Percentiles rank a stretch among this genome's conserved stretches.
Conservation (phyloP, 2,329 filamentous ascomycete species). For the Fusarium sp. region DNA sequence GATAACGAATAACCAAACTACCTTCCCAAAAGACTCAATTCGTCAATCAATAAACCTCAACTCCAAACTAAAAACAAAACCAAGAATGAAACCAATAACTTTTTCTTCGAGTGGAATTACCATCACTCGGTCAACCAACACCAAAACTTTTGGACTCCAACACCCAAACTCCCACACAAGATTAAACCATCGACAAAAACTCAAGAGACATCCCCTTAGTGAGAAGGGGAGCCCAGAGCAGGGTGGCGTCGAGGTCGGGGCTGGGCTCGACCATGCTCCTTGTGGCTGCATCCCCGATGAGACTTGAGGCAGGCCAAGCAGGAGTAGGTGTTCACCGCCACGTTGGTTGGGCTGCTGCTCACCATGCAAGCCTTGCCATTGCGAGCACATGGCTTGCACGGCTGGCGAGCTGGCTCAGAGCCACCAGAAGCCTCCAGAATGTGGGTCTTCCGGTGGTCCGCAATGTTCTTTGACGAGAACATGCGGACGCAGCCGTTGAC, state of each 20-base stretch:
- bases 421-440: background rate
- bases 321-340: background rate
- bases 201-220: background rate
- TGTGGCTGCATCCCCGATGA: background rate
- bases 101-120: background rate
- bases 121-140: background rate
- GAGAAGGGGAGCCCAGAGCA: background rate
- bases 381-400: background rate
- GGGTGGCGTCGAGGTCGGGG: background rate
- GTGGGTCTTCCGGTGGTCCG: background rate
- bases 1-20: background rate
- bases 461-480: background rate
- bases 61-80: background rate
- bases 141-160: background rate
- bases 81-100: background rate
- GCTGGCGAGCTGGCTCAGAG: background rate
- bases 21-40: too few species aligned
- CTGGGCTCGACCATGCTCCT: background rate
- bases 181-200: too few species aligned
- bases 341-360: background rate
- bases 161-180: background rate
- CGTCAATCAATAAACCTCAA: background rate
- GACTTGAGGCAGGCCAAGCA: background rate
- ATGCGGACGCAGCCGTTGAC: background rate
- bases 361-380: background rate